phyloP scores from a whole-genome alignment of 306 rosid genomes.

The Astragalus glycyphyllos region DNA sequence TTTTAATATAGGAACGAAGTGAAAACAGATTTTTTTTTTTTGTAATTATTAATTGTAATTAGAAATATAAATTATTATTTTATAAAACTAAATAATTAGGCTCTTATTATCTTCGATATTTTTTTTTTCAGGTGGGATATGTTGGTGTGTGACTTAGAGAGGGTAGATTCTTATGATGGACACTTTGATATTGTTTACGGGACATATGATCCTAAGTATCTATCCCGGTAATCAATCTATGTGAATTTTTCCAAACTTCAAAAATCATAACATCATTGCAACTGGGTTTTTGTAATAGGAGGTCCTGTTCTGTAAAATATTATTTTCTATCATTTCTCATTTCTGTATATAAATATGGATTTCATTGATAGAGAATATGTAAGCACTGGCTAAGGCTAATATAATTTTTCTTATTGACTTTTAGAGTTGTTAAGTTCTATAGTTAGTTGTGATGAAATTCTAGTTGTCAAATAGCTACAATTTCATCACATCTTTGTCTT shows the following conservation, averaged over 20 bases:
- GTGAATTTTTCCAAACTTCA: conserved; percentile 28
- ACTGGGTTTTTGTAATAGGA: not conserved
- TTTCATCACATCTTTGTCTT: conserved; percentile 27
- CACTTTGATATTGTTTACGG: conserved; percentile 92
- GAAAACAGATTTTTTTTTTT: not conserved
- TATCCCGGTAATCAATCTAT: conserved; percentile 66
- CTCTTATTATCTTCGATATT: conserved; percentile 36
- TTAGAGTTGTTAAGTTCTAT: conserved; percentile 7
- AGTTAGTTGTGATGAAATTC: conserved; percentile 35
- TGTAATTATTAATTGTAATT: not conserved
- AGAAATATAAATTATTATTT: conserved; percentile 1
- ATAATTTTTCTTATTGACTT: conserved; percentile 35
- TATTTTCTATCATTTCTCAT: conserved; percentile 31
- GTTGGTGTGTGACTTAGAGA: conserved; percentile 87
- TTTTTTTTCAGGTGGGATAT: conserved; percentile 84
- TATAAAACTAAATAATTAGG: not conserved
- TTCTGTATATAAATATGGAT: not conserved
- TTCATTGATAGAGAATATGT: conserved; percentile 1
- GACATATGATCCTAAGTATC: conserved; percentile 85
- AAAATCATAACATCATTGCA: conserved; percentile 4
- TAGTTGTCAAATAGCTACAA: conserved; percentile 22
- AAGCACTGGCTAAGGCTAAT: conserved; percentile 30
- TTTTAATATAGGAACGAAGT: conserved; percentile 5
- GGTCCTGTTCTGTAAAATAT: conserved; percentile 9
- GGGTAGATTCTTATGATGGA: conserved; percentile 82